Percentiles rank a stretch among this genome's conserved stretches.
These are phyloP conservation scores for Plasmodium coatneyi DNA, from an alignment of 169 alveolate species.

Conservation along the genomic window DNA sequence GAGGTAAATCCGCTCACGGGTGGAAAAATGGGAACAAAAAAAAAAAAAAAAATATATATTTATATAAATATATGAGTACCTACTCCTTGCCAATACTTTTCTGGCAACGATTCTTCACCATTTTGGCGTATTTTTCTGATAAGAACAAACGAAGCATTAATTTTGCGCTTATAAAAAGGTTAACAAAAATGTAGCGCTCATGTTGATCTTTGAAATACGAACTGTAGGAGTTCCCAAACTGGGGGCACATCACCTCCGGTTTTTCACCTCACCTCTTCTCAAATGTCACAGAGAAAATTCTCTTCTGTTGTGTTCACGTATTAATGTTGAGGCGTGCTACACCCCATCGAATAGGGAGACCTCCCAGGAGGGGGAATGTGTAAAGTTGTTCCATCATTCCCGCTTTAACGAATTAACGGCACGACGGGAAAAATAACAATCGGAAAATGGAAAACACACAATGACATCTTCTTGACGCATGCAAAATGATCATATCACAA, in stretches of 20 bases:
- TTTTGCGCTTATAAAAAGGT: neutral
- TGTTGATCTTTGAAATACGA: neutral
- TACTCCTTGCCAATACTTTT: neutral
- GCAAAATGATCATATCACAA: neutral
- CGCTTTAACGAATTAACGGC: neutral
- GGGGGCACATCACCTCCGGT: neutral
- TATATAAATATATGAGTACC: neutral
- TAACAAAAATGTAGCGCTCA: neutral
- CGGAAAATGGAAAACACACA: neutral
- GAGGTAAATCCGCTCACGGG: neutral
- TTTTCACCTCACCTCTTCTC: neutral
- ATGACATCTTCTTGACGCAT: neutral
- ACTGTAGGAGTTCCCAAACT: neutral
- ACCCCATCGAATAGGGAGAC: neutral
- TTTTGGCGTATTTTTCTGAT: neutral
- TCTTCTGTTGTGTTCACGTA: neutral
- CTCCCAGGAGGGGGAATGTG: neutral
- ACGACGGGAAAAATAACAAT: neutral
- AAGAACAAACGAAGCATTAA: neutral
- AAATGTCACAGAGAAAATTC: neutral
- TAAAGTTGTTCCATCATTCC: neutral
- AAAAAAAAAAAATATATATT: neutral
- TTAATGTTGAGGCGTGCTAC: neutral
- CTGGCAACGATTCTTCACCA: neutral
- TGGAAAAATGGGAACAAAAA: neutral